Conservation (phyloP, 139 green algal species). For the Auxenochlorella pyrenoidosa region DNA sequence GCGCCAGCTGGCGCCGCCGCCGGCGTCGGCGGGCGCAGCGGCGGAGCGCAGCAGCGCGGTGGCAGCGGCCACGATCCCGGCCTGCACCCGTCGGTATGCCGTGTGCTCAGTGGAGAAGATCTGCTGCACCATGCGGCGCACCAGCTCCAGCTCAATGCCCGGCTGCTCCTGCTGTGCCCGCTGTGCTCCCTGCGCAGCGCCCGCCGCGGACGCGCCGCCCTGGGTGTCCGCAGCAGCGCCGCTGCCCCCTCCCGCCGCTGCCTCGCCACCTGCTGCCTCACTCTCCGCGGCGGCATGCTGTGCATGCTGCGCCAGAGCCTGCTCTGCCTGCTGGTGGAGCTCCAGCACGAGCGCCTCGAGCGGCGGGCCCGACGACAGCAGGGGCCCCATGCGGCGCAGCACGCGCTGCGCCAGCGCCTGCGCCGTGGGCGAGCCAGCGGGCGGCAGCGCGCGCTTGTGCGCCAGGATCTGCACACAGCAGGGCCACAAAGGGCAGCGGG, state of each 20-base stretch:
- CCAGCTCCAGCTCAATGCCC: constrained; percentile 14
- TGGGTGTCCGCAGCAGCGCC: background rate
- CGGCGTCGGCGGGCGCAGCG: background rate
- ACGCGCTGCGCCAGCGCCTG: background rate
- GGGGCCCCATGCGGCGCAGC: constrained; percentile 1
- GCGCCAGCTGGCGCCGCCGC: background rate
- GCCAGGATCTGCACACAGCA: constrained; percentile 19
- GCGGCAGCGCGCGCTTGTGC: background rate
- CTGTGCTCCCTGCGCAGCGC: background rate
- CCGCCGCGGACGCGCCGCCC: background rate
- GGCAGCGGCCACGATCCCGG: background rate
- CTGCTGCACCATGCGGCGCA: constrained; percentile 48
- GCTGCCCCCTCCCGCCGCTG: background rate
- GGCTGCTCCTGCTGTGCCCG: background rate
- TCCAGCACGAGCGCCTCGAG: constrained; percentile 28
- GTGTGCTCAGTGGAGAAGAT: constrained; percentile 73
- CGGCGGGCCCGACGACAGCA: constrained; percentile 7
- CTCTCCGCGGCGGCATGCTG: background rate
- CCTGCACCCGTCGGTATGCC: constrained; percentile 62
- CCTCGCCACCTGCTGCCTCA: background rate
- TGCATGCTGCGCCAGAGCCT: background rate
- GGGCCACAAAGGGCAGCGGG: no score
- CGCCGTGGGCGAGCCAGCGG: background rate
- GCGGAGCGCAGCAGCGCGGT: constrained; percentile 5
- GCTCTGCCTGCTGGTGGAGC: constrained; percentile 16